These are phyloP conservation scores for Psidium guajava DNA, from an alignment of 345 rosid genomes.

Conservation along the genomic window DNA sequence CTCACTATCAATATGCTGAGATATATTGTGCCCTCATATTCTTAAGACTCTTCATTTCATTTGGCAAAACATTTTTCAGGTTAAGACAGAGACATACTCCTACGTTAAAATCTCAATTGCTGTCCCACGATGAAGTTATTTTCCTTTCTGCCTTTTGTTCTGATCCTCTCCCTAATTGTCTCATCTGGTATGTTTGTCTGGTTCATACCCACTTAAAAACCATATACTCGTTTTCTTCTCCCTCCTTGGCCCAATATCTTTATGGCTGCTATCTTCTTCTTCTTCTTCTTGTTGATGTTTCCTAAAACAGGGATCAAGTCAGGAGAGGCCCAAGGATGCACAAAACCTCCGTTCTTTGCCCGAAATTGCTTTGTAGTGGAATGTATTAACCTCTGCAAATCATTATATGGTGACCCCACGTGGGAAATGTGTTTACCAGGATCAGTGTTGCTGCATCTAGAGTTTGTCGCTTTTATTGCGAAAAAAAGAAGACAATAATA, in stretches of 20 bases:
- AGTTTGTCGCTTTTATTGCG: neutral
- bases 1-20: neutral
- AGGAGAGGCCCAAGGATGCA: neutral
- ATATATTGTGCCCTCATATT: neutral
- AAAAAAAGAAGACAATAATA: neutral
- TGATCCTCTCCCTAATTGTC: neutral
- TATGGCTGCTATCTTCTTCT: neutral
- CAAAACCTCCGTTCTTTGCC: neutral
- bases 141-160: neutral
- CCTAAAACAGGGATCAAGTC: neutral
- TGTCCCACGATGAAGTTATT: neutral
- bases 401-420: neutral
- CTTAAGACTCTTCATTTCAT: neutral
- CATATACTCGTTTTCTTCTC: neutral
- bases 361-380: neutral
- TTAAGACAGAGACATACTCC: neutral
- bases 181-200: neutral
- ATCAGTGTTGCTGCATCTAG: neutral
- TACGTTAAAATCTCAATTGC: neutral
- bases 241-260: neutral
- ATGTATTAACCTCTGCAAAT: neutral
- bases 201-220: neutral
- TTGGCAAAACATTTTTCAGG: neutral
- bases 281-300: neutral
- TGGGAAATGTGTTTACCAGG: neutral